A percentile compares a stretch with the other conserved stretches of the same genome.
These are phyloP conservation scores for Paecilomyces sp. DNA, from an alignment of 2,329 filamentous ascomycete genomes.

Conservation along the genomic window DNA sequence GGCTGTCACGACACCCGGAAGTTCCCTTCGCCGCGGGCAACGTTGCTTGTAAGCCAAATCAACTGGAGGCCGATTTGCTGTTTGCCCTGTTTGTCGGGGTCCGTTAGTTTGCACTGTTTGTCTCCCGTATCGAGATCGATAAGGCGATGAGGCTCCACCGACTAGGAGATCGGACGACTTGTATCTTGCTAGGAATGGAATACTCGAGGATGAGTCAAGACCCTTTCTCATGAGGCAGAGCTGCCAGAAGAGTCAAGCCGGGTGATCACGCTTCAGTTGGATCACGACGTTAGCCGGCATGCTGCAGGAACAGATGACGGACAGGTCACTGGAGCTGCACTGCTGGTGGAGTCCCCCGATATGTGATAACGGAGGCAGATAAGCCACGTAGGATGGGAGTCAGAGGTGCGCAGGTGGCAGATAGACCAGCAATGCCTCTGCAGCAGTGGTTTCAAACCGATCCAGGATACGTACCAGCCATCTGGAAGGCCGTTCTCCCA, in stretches of 20 bases:
- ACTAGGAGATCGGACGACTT: neutral
- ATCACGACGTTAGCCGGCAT: neutral
- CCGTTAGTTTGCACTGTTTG: conserved; percentile 3
- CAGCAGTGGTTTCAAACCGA: neutral
- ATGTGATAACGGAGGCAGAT: neutral
- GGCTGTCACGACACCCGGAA: neutral
- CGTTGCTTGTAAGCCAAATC: conserved; percentile 2
- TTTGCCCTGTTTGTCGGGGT: conserved; percentile 9
- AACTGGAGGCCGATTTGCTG: neutral
- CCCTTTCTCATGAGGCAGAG: neutral
- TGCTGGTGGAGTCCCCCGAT: neutral
- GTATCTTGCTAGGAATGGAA: neutral
- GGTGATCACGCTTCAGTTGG: neutral
- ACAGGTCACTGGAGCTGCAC: neutral
- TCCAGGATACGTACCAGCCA: neutral
- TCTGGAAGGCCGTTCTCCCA: neutral
- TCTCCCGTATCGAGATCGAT: neutral
- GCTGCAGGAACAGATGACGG: neutral
- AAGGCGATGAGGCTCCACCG: neutral
- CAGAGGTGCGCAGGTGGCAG: neutral
- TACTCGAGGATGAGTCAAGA: neutral
- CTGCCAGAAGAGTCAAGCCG: neutral
- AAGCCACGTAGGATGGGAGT: neutral
- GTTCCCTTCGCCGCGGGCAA: neutral
- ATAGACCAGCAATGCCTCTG: neutral